Base-by-base conservation (phyloP, 176 grass and related monocot species). In the Aechmea fasciata region DNA sequence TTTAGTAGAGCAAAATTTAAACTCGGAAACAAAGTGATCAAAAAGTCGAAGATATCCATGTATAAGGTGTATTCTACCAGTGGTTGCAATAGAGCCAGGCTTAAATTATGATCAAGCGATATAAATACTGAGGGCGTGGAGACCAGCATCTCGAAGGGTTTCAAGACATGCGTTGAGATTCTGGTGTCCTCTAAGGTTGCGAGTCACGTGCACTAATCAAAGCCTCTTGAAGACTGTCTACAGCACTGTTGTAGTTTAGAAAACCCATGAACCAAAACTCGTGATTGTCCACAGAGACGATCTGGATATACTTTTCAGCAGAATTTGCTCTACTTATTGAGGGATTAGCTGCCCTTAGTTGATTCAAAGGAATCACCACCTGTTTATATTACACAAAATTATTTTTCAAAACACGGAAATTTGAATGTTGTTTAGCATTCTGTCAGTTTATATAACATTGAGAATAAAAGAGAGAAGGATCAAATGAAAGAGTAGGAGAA, bases 211-310 rank as follows among this genome's bases (percentile, higher is more conserved):
- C 81, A 78, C 63, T 78, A 41, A 64, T 64, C 71, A 95, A 2
- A 74, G 87, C 84, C 77, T 95, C 91, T 85, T 90, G 87, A 54
- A 90, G 87, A 75, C 84, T 84, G 17, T 82, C 73, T 17, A 82
- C 78, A 7, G 91, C 87, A 50, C 75, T 80, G 54, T 95, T 84
- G 3, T 90, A 95, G 78, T 82, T 81, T 48, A 87, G 83, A 84
- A 95, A 95, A 69, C 87, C 84, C 86, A 95, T 90, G 73, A 95
- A 90, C 91, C 91, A 95, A 70, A 95, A 95, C 66, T 95, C 91
- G 3, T 95, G 86, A 2, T 88, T 83, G 65, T 95, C 91, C 25
- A 90, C 76, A 9, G 91, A 95, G 62, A 95, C 82, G 11, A 95
- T 69, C 72, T 95, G 91, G 63, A 95, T 84, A 51, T 95, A 95